Conservation (phyloP, 768 basidiomycete genomes). For the Leccinum longicurvipes region DNA sequence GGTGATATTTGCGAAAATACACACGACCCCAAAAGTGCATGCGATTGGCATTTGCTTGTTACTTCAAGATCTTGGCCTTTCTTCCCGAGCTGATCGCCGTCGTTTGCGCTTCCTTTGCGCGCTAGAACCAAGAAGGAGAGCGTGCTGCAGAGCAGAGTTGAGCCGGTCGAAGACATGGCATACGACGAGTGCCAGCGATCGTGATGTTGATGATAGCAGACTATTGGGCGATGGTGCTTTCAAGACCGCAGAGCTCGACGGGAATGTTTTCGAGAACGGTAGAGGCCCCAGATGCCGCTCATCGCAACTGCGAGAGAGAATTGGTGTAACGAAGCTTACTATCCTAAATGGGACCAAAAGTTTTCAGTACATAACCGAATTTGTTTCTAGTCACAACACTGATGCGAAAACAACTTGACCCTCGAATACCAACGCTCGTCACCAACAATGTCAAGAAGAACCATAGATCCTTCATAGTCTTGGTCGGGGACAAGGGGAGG, state of each 20-base stretch:
- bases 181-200: too few relatives aligned
- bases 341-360: not conserved
- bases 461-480: conserved; percentile 91
- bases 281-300: too few relatives aligned
- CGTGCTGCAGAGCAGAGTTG: conserved; percentile 65
- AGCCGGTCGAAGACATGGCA: too few relatives aligned
- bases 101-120: conserved; percentile 53
- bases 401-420: conserved; percentile 89
- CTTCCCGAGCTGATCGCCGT: conserved; percentile 37
- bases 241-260: too few relatives aligned
- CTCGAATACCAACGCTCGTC: conserved; percentile 88
- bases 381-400: too few relatives aligned
- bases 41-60: conserved; percentile 65
- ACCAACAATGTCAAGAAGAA: conserved; percentile 92
- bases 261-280: too few relatives aligned
- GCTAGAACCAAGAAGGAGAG: conserved; percentile 75
- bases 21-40: conserved; percentile 24
- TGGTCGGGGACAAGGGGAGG: conserved; percentile 91
- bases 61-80: conserved; percentile 69
- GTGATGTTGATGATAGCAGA: too few relatives aligned
- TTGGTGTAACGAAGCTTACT: too few relatives aligned
- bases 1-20: conserved; percentile 6
- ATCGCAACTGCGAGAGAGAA: too few relatives aligned
- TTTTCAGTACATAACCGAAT: not conserved
- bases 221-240: too few relatives aligned